These are phyloP conservation scores for Suillus luteus DNA, from an alignment of 768 basidiomycete species.

Conservation along the genomic window DNA sequence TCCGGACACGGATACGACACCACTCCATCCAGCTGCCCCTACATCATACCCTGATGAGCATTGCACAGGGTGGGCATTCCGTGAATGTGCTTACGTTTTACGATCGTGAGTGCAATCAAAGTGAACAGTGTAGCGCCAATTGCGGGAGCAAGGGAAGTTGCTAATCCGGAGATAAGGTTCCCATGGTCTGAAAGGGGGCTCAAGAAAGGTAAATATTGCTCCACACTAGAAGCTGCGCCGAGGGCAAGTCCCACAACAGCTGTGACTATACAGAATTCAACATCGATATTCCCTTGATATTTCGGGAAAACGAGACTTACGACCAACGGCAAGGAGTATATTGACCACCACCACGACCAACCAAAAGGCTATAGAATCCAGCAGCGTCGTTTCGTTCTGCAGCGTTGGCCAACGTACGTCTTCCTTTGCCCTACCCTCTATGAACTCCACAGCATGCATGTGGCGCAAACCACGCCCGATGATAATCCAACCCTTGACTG, in stretches of 20 bases:
- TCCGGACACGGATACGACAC: constrained; percentile 63
- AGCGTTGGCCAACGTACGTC: constrained; percentile 82
- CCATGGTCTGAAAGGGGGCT: constrained; percentile 49
- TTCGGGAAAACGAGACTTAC: constrained; percentile 46
- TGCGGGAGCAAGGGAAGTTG: constrained; percentile 68
- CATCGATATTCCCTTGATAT: constrained; percentile 7
- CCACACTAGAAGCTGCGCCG: constrained; percentile 69
- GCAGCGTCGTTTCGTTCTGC: constrained; percentile 53
- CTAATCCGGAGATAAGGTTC: constrained; percentile 60
- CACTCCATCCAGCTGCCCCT: constrained; percentile 58
- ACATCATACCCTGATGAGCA: constrained; percentile 8
- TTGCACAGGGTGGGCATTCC: neutral
- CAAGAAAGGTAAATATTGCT: constrained; percentile 71
- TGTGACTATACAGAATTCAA: constrained; percentile 49
- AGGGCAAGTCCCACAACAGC: constrained; percentile 70
- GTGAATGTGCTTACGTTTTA: constrained; percentile 52
- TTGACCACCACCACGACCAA: constrained; percentile 50
- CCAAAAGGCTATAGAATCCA: constrained; percentile 59
- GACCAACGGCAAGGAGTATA: constrained; percentile 53
- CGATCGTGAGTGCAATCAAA: constrained; percentile 47
- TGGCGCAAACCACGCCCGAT: constrained; percentile 68
- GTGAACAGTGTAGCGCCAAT: constrained; percentile 62
- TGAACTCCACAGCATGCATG: constrained; percentile 64
- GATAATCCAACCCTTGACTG: constrained; percentile 77
- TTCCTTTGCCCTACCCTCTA: constrained; percentile 81